phyloP scores from a whole-genome alignment of 139 green algal species.

The Cymbomonas tetramitiformis region DNA sequence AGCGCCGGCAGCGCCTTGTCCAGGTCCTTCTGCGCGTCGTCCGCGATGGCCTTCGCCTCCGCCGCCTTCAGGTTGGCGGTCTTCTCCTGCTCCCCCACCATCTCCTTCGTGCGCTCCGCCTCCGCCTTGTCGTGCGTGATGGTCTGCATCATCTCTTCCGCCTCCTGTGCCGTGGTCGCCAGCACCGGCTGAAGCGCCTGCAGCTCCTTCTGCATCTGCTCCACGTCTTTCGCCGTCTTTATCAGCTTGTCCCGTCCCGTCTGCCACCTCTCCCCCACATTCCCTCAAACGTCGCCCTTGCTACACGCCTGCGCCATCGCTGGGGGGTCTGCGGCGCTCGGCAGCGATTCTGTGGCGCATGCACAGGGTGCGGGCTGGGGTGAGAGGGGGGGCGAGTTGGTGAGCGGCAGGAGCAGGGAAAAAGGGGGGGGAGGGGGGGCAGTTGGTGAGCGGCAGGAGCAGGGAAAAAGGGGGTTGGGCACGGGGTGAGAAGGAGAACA shows the following conservation, averaged over 20 bases:
- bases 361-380: too few species aligned
- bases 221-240: constrained; percentile 42
- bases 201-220: constrained; percentile 59
- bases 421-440: too few species aligned
- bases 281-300: too few species aligned
- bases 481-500: too few species aligned
- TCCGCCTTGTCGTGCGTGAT: constrained; percentile 54
- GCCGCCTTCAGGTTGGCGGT: constrained; percentile 57
- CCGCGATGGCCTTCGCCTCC: constrained; percentile 30
- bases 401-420: too few species aligned
- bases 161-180: constrained; percentile 32
- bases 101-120: constrained; percentile 45
- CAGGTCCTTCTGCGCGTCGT: constrained; percentile 25
- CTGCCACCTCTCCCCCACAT: constrained; percentile 36
- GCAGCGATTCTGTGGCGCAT: too few species aligned
- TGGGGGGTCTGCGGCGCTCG: too few species aligned
- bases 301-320: too few species aligned
- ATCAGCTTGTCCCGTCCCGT: constrained; percentile 56
- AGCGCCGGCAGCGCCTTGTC: constrained; percentile 34
- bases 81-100: constrained; percentile 45
- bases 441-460: too few species aligned
- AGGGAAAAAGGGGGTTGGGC: too few species aligned
- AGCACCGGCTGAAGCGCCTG: constrained; percentile 50
- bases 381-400: too few species aligned
- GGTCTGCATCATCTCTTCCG: constrained; percentile 61